These are phyloP conservation scores for Plasmopara viticola DNA, from an alignment of 352 stramenopile genomes.

Conservation along the genomic window DNA sequence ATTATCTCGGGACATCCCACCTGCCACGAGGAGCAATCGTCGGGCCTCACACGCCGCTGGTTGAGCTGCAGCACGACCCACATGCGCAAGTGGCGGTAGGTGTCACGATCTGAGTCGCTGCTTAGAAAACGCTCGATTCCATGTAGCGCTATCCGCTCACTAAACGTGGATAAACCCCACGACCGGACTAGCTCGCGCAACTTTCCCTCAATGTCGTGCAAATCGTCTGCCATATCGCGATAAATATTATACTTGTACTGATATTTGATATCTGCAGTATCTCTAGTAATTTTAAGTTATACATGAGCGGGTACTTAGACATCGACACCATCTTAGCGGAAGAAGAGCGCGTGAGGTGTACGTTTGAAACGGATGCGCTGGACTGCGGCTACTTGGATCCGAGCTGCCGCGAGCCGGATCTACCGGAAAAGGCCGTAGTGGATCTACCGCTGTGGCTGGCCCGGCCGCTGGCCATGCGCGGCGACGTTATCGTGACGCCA, in stretches of 20 bases:
- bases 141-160: constrained; percentile 55
- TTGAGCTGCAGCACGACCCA: constrained; percentile 77
- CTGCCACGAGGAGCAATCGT: too few relatives aligned
- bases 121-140: constrained; percentile 35
- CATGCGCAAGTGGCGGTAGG: constrained; percentile 37
- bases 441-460: constrained; percentile 78
- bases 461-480: constrained; percentile 40
- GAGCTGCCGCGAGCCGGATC: constrained; percentile 47
- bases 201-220: too few relatives aligned
- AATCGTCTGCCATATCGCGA: too few relatives aligned
- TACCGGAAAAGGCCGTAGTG: constrained; percentile 38
- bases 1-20: too few relatives aligned
- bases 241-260: too few relatives aligned
- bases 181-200: constrained; percentile 29
- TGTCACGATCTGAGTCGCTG: constrained; percentile 14
- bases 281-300: too few relatives aligned
- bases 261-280: neutral
- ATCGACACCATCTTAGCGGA: constrained; percentile 71
- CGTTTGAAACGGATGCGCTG: constrained; percentile 55
- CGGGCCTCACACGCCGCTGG: constrained; percentile 13
- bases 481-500: constrained; percentile 48
- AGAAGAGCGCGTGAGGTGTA: constrained; percentile 78
- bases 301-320: constrained; percentile 42
- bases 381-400: constrained; percentile 74
- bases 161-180: constrained; percentile 65